Base-by-base conservation (phyloP, 352 stramenopile genomes). In the Globisporangium uncinulatum region DNA sequence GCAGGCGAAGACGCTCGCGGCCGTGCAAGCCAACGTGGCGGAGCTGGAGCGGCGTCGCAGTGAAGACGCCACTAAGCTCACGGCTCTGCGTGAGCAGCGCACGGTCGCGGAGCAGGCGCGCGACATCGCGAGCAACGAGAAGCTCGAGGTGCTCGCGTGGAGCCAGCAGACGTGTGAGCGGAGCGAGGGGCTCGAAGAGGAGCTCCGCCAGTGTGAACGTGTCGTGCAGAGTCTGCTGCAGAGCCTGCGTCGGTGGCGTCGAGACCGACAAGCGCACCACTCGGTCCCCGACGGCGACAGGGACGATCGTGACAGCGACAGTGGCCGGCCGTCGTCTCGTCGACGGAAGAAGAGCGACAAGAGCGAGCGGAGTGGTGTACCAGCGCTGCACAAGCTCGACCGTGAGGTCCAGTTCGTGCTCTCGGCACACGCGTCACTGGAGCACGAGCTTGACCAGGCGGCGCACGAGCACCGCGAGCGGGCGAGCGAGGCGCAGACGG, bases 91-190 rank as follows among this genome's bases (percentile, higher is more conserved):
- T 0, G 72, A 83, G 32, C 67, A 84, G 39, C 52, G 73, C 21
- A 57, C 62, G 21, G 19, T 90, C 7, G 63, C 66, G 15, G 78
- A 90, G 52, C 69, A 87, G 42, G 74, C 77, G 2, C 73, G 76
- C 8, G 80, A 88, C n/a, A 86, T 90, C 29, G 58, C 67, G n/a
- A 62, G 43, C 6, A 65, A 79, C 14, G 80, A 90, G 55, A 88
- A 88, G 56, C 59, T 65, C 14, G 76, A 88, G 34, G 58, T 88
- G 11, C 58, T 90, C 20, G 66, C 77, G 47, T 88, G 80, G 80
- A 82, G 76, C 44, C 71, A 86, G 46, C 59, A 83, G 36, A 70
- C 70, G 14, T 86, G 76, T 47, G 68, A 72, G 49, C 79, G 80
- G 61, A 80, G 58, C 46, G 77, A 87, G 42, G 51, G 31, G 29